These are phyloP conservation scores for Ceratorhiza oryzae-sativae DNA, from an alignment of 1,284 basidiomycete species.

Conservation along the genomic window DNA sequence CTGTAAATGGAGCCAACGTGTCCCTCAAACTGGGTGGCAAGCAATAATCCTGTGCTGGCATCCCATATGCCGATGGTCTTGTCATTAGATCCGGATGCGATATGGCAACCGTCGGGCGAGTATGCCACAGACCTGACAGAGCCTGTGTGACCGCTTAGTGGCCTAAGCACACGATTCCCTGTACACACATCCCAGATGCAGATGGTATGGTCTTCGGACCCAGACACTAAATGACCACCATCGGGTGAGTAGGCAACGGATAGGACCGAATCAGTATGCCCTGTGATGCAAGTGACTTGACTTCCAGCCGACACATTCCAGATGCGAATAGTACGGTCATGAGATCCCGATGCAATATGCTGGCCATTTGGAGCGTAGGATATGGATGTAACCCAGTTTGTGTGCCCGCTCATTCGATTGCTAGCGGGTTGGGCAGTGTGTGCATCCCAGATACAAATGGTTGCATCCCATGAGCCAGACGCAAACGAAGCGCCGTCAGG, in stretches of 20 bases:
- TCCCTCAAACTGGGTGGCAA: no score
- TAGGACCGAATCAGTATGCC: background rate
- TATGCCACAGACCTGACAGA: constrained; percentile 17
- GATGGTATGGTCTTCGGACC: background rate
- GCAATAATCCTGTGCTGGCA: no score
- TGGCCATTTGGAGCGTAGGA: background rate
- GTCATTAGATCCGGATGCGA: constrained; percentile 29
- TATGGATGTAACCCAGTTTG: background rate
- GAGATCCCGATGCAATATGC: background rate
- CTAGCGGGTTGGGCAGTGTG: background rate
- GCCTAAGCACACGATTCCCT: background rate
- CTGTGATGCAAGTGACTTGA: background rate
- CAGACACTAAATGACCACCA: background rate
- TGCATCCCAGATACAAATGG: no score
- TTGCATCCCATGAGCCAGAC: no score
- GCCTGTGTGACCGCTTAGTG: background rate
- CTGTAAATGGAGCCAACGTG: no score
- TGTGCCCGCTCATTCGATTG: background rate
- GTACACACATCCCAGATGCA: constrained; percentile 35
- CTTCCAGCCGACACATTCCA: background rate
- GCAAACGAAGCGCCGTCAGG: no score
- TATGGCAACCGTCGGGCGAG: constrained; percentile 30
- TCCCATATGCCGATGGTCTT: constrained; percentile 43
- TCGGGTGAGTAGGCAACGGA: background rate
- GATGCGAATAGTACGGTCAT: background rate